Conservation (phyloP, 2,329 filamentous ascomycete species). For the Cladosporium phlei region DNA sequence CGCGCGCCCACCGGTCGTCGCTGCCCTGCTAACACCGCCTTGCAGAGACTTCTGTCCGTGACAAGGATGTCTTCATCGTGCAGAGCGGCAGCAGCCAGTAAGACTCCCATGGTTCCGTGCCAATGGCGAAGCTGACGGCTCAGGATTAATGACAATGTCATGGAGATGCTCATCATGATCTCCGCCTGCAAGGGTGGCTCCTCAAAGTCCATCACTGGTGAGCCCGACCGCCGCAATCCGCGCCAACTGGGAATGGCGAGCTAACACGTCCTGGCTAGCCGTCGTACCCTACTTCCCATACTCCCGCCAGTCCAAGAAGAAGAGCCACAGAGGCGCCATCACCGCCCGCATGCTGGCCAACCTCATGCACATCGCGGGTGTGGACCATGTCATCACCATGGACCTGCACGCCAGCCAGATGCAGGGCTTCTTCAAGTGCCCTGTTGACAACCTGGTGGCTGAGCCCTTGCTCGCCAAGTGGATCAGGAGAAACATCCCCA, state of each 20-base stretch:
- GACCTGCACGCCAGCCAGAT: conserved; percentile 92
- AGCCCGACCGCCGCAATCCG: conserved; percentile 29
- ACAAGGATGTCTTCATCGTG: conserved; percentile 98
- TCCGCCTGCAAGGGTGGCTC: conserved; percentile 97
- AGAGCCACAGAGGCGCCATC: conserved; percentile 91
- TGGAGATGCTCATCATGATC: conserved; percentile 99
- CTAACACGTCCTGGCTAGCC: conserved; percentile 48
- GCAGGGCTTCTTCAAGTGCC: conserved; percentile 98
- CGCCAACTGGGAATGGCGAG: conserved; percentile 1
- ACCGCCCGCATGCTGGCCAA: conserved; percentile 97
- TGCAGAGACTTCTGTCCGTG: conserved; percentile 66
- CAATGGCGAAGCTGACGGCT: conserved; percentile 16
- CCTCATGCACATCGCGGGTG: conserved; percentile 83
- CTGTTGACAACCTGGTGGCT: conserved; percentile 94
- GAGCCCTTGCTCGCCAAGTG: conserved; percentile 93
- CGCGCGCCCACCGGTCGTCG: not conserved
- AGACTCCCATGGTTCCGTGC: conserved; percentile 19
- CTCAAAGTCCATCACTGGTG: conserved; percentile 93
- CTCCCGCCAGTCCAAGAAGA: conserved; percentile 98
- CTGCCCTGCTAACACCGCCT: conserved; percentile 20
- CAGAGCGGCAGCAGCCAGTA: conserved; percentile 86
- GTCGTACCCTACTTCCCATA: conserved; percentile 97
- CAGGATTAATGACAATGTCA: conserved; percentile 93
- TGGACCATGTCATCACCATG: conserved; percentile 96
- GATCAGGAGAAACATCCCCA: conserved; percentile 82